phyloP scores from a whole-genome alignment of 345 rosid species.

The Litchi chinensis region DNA sequence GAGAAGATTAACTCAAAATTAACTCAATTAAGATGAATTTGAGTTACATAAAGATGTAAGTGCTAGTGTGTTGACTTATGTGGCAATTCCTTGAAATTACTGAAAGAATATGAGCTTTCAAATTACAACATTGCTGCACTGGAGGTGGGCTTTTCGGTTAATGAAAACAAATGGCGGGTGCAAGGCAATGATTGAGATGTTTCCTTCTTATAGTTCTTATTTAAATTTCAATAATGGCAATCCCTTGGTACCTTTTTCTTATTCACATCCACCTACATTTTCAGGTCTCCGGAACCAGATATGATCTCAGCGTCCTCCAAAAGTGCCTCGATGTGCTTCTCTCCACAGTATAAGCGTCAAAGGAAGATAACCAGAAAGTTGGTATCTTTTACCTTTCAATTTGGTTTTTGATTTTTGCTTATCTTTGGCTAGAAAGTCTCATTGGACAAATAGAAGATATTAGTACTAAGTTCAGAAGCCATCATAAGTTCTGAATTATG shows the following conservation, averaged over 20 bases:
- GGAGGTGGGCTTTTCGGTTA: neutral
- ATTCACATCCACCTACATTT: slow-evolving; percentile 11
- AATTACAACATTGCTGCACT: neutral
- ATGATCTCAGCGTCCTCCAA: slow-evolving; percentile 25
- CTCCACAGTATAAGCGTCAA: slow-evolving; percentile 28
- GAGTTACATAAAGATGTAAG: neutral
- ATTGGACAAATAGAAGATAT: neutral
- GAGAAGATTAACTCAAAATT: neutral
- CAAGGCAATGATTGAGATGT: neutral
- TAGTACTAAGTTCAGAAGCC: neutral
- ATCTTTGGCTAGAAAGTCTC: neutral
- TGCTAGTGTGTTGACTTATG: neutral
- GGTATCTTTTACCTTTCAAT: slow-evolving; percentile 22
- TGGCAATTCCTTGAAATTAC: neutral
- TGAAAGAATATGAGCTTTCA: neutral
- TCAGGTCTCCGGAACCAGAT: slow-evolving; percentile 38
- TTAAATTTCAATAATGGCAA: neutral
- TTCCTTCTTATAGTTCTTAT: neutral
- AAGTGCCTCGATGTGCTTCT: slow-evolving; percentile 25
- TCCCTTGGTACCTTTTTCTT: neutral
- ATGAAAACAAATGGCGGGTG: neutral
- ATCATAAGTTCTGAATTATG: neutral
- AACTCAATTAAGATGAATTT: neutral
- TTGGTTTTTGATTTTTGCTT: neutral
- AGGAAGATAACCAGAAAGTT: slow-evolving; percentile 55